phyloP scores from a whole-genome alignment of 2,329 filamentous ascomycete species.

The Chrysoporthe cubensis region DNA sequence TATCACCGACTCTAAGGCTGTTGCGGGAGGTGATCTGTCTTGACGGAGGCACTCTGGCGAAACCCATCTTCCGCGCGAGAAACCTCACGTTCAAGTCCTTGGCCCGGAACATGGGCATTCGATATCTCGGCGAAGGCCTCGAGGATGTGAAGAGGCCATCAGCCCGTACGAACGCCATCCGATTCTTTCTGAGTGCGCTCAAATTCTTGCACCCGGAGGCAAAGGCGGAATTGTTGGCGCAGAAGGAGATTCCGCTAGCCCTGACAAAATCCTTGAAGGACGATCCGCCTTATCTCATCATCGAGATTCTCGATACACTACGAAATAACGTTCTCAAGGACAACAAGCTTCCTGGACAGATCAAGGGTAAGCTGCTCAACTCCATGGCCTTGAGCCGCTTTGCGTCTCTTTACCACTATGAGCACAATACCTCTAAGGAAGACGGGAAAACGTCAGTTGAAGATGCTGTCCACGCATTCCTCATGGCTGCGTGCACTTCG shows the following conservation, averaged over 20 bases:
- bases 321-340: constrained; percentile 76
- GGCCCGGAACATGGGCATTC: constrained; percentile 78
- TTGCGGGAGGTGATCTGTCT: constrained; percentile 84
- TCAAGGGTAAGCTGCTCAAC: constrained; percentile 77
- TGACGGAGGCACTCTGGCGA: constrained; percentile 82
- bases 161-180: constrained; percentile 79
- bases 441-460: constrained; percentile 58
- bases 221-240: constrained; percentile 82
- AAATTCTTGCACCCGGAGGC: constrained; percentile 76
- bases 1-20: constrained; percentile 84
- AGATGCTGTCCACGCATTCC: constrained; percentile 73
- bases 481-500: constrained; percentile 76
- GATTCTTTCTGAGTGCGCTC: constrained; percentile 78
- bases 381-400: constrained; percentile 74
- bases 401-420: constrained; percentile 69
- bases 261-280: constrained; percentile 78
- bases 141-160: constrained; percentile 75
- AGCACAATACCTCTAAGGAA: constrained; percentile 48
- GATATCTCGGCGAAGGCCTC: constrained; percentile 58
- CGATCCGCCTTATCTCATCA: constrained; percentile 75
- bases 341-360: constrained; percentile 69
- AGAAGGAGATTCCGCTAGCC: constrained; percentile 70
- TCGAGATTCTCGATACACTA: constrained; percentile 74
- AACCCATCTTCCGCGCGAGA: constrained; percentile 75
- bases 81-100: constrained; percentile 80